These are phyloP conservation scores for Aspergillus glaucus DNA, from an alignment of 2,329 filamentous ascomycete genomes.

Conservation along the genomic window DNA sequence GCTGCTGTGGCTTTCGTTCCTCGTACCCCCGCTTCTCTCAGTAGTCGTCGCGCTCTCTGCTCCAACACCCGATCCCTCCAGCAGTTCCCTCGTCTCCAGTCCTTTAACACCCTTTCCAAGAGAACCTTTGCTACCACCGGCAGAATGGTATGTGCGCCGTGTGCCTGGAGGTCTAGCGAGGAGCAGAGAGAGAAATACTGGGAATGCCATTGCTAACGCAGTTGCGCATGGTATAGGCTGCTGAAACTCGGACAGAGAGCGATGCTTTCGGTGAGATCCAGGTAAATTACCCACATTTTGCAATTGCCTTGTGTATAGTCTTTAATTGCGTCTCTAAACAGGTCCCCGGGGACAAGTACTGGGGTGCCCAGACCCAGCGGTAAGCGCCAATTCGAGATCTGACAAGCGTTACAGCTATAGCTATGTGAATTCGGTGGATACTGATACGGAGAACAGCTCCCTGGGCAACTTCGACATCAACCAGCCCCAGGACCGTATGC, in stretches of 20 bases:
- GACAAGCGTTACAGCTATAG: not conserved
- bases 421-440: slow-evolving; percentile 2
- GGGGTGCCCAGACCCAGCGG: slow-evolving; percentile 95
- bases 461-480: slow-evolving; percentile 99
- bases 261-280: slow-evolving; percentile 98
- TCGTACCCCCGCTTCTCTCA: slow-evolving; percentile 25
- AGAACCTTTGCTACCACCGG: slow-evolving; percentile 32
- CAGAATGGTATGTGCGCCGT: slow-evolving; percentile 29
- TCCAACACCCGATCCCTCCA: slow-evolving; percentile 23
- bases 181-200: not conserved
- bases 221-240: slow-evolving; percentile 21
- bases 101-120: slow-evolving; percentile 23
- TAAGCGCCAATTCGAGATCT: slow-evolving; percentile 21
- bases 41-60: slow-evolving; percentile 23
- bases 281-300: slow-evolving; percentile 24
- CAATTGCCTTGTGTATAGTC: not conserved
- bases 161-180: not conserved
- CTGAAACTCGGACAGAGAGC: slow-evolving; percentile 70
- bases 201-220: slow-evolving; percentile 6
- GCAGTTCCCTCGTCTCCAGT: slow-evolving; percentile 34
- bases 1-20: slow-evolving; percentile 20
- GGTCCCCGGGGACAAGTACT: slow-evolving; percentile 89
- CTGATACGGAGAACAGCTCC: slow-evolving; percentile 47
- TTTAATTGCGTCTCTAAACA: slow-evolving; percentile 16
- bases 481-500: slow-evolving; percentile 98